Conservation (phyloP, 2,329 filamentous ascomycete genomes). For the Epichloe sibirici region DNA sequence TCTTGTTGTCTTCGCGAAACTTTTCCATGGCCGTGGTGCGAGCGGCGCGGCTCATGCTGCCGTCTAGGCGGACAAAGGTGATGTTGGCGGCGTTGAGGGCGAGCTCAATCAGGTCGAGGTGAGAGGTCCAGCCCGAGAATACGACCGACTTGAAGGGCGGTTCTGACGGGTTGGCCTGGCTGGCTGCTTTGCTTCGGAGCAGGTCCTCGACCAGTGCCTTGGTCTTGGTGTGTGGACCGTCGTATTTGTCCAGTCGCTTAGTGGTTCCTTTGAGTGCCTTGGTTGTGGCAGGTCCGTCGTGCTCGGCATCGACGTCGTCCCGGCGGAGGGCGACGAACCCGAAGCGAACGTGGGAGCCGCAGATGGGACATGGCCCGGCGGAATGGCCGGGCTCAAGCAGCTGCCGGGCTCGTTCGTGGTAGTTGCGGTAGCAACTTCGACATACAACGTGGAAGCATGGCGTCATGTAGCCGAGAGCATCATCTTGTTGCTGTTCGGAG, state of each 20-base stretch:
- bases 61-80: slow-evolving; percentile 71
- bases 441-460: slow-evolving; percentile 83
- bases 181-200: slow-evolving; percentile 49
- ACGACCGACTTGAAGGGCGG: slow-evolving; percentile 84
- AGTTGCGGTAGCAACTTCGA: slow-evolving; percentile 52
- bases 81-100: slow-evolving; percentile 60
- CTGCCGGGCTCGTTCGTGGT: slow-evolving; percentile 40
- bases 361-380: slow-evolving; percentile 53
- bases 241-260: slow-evolving; percentile 55
- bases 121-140: slow-evolving; percentile 92
- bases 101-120: slow-evolving; percentile 82
- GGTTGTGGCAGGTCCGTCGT: slow-evolving; percentile 35
- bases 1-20: slow-evolving; percentile 59
- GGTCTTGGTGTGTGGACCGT: slow-evolving; percentile 86
- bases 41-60: slow-evolving; percentile 66
- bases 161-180: slow-evolving; percentile 46
- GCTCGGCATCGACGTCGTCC: slow-evolving; percentile 43
- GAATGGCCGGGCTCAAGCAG: slow-evolving; percentile 23
- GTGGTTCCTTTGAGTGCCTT: slow-evolving; percentile 27
- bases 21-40: slow-evolving; percentile 63
- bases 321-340: slow-evolving; percentile 58
- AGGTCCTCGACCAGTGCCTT: slow-evolving; percentile 69
- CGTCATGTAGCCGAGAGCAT: slow-evolving; percentile 67
- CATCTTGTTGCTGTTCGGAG: slow-evolving; percentile 43
- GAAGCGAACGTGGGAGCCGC: slow-evolving; percentile 49